A percentile compares a stretch with the other conserved stretches of the same genome.
Evolutionary conservation across 257 asterid species (phyloP).

Genomic region (Cinchona pubescens): DNA sequence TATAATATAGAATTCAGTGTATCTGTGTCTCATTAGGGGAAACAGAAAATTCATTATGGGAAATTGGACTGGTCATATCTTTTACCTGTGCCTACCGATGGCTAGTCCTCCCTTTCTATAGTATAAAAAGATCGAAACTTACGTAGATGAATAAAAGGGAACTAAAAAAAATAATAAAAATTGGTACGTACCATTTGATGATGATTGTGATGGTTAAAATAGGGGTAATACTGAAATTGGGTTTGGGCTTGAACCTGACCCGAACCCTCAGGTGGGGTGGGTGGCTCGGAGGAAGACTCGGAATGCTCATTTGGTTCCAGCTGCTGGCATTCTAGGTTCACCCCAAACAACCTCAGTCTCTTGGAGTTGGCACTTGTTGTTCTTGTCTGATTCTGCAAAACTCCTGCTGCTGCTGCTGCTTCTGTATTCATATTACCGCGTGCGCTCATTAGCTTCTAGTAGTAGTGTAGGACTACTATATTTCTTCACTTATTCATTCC

Average conservation of each 20-base stretch:
- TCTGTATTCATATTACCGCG: slow-evolving; percentile 24
- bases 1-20: background rate
- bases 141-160: background rate
- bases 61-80: slow-evolving; percentile 58
- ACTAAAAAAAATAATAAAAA: slow-evolving; percentile 11
- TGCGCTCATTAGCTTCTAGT: background rate
- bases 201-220: slow-evolving; percentile 42
- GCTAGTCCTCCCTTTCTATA: background rate
- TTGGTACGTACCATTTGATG: slow-evolving; percentile 61
- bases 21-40: slow-evolving; percentile 53
- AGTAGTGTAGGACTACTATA: background rate
- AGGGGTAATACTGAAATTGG: slow-evolving; percentile 34
- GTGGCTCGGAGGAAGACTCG: slow-evolving; percentile 29
- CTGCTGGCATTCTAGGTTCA: slow-evolving; percentile 65
- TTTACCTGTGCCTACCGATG: slow-evolving; percentile 17
- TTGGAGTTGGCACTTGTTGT: slow-evolving; percentile 47
- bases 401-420: slow-evolving; percentile 5
- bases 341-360: slow-evolving; percentile 84
- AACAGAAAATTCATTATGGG: slow-evolving; percentile 73
- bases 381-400: slow-evolving; percentile 32
- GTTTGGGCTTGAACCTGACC: background rate
- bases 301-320: slow-evolving; percentile 37
- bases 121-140: background rate
- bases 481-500: background rate
- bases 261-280: slow-evolving; percentile 44